Evolutionary conservation across 2,329 filamentous ascomycete genomes (phyloP).

Genomic region (Pyrenophora seminiperda): DNA sequence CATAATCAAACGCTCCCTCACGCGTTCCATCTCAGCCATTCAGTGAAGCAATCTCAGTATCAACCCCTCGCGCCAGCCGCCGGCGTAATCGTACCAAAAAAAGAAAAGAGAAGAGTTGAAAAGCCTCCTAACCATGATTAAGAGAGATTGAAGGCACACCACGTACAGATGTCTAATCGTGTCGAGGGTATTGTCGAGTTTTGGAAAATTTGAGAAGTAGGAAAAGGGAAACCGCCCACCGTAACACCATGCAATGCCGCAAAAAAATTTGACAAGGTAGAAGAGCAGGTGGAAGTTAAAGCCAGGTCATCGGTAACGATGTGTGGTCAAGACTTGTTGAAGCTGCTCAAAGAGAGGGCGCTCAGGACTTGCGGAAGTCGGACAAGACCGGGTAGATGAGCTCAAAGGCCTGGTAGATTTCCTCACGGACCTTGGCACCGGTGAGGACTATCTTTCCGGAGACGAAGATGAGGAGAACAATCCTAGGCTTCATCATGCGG

Average conservation of each 20-base stretch:
- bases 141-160: slow-evolving; percentile 31
- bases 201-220: slow-evolving; percentile 26
- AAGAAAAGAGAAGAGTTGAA: slow-evolving; percentile 26
- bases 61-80: slow-evolving; percentile 23
- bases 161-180: slow-evolving; percentile 42
- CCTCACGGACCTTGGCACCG: slow-evolving; percentile 95
- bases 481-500: slow-evolving; percentile 99
- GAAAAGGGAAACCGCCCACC: slow-evolving; percentile 32
- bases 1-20: slow-evolving; percentile 14
- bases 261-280: slow-evolving; percentile 32
- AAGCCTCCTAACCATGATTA: slow-evolving; percentile 39
- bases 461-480: slow-evolving; percentile 96
- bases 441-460: slow-evolving; percentile 98
- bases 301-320: slow-evolving; percentile 11
- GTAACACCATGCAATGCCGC: slow-evolving; percentile 50
- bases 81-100: slow-evolving; percentile 34
- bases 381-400: slow-evolving; percentile 44
- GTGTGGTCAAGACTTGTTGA: slow-evolving; percentile 10
- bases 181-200: slow-evolving; percentile 35
- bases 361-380: slow-evolving; percentile 67
- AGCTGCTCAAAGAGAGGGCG: slow-evolving; percentile 6
- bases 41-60: slow-evolving; percentile 32
- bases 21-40: slow-evolving; percentile 13
- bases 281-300: slow-evolving; percentile 18
- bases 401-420: slow-evolving; percentile 66